Base-by-base conservation (phyloP, 1,284 basidiomycete genomes). In the Fomitopsis pinicola region DNA sequence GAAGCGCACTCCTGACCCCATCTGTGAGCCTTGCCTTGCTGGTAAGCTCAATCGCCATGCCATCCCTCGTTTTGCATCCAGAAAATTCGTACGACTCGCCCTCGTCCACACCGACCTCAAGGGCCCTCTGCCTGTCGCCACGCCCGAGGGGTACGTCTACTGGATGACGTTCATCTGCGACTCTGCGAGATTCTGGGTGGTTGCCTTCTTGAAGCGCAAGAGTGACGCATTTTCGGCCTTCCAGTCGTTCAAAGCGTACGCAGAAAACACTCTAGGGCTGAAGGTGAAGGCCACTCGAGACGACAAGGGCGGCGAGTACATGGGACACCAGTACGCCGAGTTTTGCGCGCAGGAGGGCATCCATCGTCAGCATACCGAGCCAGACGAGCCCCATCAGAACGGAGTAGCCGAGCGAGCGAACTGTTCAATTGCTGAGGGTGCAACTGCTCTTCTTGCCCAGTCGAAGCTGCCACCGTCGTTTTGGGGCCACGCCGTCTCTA, bases 61-160 rank as follows among this genome's bases (percentile, higher is more conserved):
- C n/a, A n/a, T n/a, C n/a, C n/a, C n/a, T n/a, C n/a, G 26, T 36
- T 46, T 42, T 40, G 42, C 56, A 1, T 58, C 44, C 44, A 46
- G 56, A 48, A 58, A 58, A 40, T 35, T 36, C 28, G 56, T 30
- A n/a, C 60, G 63, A 26, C 62, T 76, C 26, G 67, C 72, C 22
- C 69, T 75, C 8, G 65, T 77, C 28, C 77, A 76, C 65, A 66
- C 71, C 38, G 77, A 78, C 61, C 63, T 78, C 8, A 68, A 74
- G 62, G 73, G 73, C 36, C 73, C 55, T 6, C 59, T 70, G 30
- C 58, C 59, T 26, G 56, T 61, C 7, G 36, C 40, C 17, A 56
- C 66, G 8, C 22, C 38, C 9, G 35, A 50, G 2, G 66, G 69
- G 0, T 59, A 58, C 22, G 42, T 57, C 36, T 70, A 75, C 62